Percentiles rank a stretch among this genome's conserved stretches.
These are phyloP conservation scores for Didymella pinodella DNA, from an alignment of 2,329 filamentous ascomycete genomes.

Conservation along the genomic window DNA sequence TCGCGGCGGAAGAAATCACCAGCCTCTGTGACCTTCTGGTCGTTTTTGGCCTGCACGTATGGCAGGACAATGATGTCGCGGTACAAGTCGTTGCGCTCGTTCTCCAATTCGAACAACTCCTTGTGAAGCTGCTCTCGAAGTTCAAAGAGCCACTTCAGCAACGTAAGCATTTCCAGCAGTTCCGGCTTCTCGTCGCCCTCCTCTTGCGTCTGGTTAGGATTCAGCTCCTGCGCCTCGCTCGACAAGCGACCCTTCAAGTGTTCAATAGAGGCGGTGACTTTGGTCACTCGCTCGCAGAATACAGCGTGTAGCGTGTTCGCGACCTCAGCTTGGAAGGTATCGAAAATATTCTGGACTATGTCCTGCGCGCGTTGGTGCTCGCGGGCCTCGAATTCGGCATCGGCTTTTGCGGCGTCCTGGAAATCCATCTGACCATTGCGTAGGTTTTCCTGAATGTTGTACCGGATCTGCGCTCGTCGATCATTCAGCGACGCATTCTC, in stretches of 20 bases:
- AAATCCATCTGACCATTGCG: slow-evolving; percentile 80
- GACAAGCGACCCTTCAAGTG: slow-evolving; percentile 76
- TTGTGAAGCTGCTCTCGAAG: slow-evolving; percentile 87
- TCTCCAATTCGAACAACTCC: slow-evolving; percentile 83
- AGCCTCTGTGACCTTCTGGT: slow-evolving; percentile 80
- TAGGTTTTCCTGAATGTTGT: slow-evolving; percentile 81
- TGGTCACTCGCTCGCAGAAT: slow-evolving; percentile 75
- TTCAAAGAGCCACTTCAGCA: slow-evolving; percentile 97
- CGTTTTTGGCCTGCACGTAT: slow-evolving; percentile 75
- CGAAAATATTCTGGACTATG: slow-evolving; percentile 80
- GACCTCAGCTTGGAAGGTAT: slow-evolving; percentile 81
- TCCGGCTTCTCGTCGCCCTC: slow-evolving; percentile 96
- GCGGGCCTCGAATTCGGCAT: slow-evolving; percentile 74
- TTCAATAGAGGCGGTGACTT: slow-evolving; percentile 79
- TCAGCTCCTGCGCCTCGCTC: slow-evolving; percentile 71
- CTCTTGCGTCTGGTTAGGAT: slow-evolving; percentile 86
- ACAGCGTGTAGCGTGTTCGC: slow-evolving; percentile 85
- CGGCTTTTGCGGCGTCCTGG: slow-evolving; percentile 81
- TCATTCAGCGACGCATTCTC: slow-evolving; percentile 62
- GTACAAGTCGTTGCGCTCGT: slow-evolving; percentile 86
- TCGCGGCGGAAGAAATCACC: slow-evolving; percentile 85
- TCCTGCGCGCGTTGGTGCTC: slow-evolving; percentile 76
- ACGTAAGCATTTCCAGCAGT: slow-evolving; percentile 88
- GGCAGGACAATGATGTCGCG: slow-evolving; percentile 83
- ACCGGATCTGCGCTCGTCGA: slow-evolving; percentile 71